phyloP scores from a whole-genome alignment of 208 protist species.

The Acanthamoeba divionensis region DNA sequence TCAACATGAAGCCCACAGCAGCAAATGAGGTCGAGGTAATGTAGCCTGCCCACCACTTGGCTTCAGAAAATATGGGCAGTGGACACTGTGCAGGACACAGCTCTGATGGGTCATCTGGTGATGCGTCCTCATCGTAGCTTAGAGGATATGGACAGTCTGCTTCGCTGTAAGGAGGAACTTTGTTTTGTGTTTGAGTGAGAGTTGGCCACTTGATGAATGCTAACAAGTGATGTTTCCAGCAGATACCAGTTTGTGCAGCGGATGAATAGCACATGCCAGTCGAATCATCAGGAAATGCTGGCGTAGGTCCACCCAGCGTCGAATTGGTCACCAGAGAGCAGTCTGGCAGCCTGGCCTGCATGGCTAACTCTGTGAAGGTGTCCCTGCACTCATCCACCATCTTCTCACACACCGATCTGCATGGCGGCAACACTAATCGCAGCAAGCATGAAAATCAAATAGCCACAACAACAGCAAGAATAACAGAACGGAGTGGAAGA shows the following conservation, averaged over 20 bases:
- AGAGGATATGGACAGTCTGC: constrained; percentile 42
- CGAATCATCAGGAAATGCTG: too few relatives aligned
- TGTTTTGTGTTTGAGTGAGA: background rate
- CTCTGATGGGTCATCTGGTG: background rate
- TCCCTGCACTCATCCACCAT: background rate
- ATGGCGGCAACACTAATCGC: background rate
- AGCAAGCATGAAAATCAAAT: background rate
- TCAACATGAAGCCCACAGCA: background rate
- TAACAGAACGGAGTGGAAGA: background rate
- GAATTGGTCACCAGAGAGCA: background rate
- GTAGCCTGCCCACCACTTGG: background rate
- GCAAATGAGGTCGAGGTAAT: background rate
- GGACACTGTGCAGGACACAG: background rate
- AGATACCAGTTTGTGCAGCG: too few relatives aligned
- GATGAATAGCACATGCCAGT: too few relatives aligned
- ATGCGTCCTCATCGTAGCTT: background rate
- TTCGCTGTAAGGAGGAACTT: constrained; percentile 31
- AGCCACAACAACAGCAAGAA: background rate
- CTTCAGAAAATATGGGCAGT: background rate
- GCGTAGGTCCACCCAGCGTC: too few relatives aligned
- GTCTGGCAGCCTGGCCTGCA: background rate
- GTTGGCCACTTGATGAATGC: too few relatives aligned
- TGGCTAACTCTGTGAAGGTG: background rate
- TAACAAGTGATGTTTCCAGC: too few relatives aligned
- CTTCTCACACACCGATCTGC: background rate